Evolutionary conservation across 352 stramenopile genomes (phyloP), one percentile per base, ranked within the genome.

Genomic region (Phytophthora cryptogea): DNA sequence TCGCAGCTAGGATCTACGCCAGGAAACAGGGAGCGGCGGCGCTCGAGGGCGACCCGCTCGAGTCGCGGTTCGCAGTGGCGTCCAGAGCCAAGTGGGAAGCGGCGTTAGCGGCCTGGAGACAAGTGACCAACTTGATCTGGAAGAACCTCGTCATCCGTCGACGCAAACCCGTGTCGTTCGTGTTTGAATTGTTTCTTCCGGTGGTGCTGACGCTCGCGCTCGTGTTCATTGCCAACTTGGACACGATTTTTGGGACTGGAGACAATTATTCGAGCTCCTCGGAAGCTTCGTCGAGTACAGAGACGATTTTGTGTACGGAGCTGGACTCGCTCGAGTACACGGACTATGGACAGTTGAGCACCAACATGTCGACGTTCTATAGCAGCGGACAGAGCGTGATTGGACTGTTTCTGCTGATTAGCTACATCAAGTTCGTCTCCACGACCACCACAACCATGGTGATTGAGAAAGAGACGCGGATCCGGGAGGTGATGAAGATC

Each of bases 401-500:
- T 30, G 78, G 78, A 1, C 76, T 88, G 44, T 88, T 83, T 45
- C 40, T 88, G 33, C 55, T 89, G 10, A 67, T 87, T 43, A 83
- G 72, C 32, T 85, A 80, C 45, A 76, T 83, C 50, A 82, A 83
- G 40, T 86, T 88, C 50, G 80, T 92, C 32, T 88, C 83, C 5
- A 79, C 74, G 9, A 87, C 75, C 11, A 86, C 80, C 0, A 80
- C 83, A 0, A 64, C 70, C 8, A 88, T 94, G 72, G 82, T 94
- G 28, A 78, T 85, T 32, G 85, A 94, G 40, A 94, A 94, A 48
- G 85, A 92, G 60, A 85, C 78, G 40, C 69, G 75, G 37, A 84
- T 94, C 32, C 82, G 83, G 31, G 82, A 92, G 53, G 72, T 92
- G 41, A 90, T 96, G 80, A 88, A 88, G 68, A 92, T 91, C 55